Base-by-base conservation (phyloP, 371 early-diverging fungal genomes). In the Batkoa obscura region DNA sequence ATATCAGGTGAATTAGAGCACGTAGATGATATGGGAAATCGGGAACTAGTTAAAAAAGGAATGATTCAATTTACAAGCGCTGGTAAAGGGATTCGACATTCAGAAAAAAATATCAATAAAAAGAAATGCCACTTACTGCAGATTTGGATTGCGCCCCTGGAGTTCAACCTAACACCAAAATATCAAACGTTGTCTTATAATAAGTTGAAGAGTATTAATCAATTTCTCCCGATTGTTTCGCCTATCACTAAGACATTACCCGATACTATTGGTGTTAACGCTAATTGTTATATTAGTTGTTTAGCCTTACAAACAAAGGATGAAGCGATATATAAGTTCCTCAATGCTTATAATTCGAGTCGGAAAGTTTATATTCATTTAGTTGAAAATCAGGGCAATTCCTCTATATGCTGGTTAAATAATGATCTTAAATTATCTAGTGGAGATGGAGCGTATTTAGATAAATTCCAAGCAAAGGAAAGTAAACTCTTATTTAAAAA, bases 41-140 rank as follows among this genome's bases (percentile, higher is more conserved):
- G 33, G 13, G 69, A 68, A 50, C 59, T 49, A 23, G 30, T 68
- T 9, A 58, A 57, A 13, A 60, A 65, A 31, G 66, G 65, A 42
- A 47, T 56, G 34, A 46, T 66, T 17, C 69, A 68, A 56, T 61
- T 66, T 45, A 68, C 69, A 4, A 45, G 63, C 15, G 66, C 69
- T 12, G 66, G 65, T 10, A 66, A 62, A 34, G 69, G 69, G 15
- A 60, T 68, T 36, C 15, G 53, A 0, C 69, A 68, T 51, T 60
- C 60, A 10, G 66, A 68, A 56, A 58, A 60, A 39, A 66, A 66
- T 53, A 55, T 35, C 15, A 50, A 61, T 17, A 31, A 35, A 23
- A 46, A 43, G 32, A 57, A 62, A 1, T 61, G 60, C 9, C 60
- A 66, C 50, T 64, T 68, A 39, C 58, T 68, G 30, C 69, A 68